phyloP scores from a whole-genome alignment of 2,329 filamentous ascomycete genomes.

The Amesomyces nigricolor region DNA sequence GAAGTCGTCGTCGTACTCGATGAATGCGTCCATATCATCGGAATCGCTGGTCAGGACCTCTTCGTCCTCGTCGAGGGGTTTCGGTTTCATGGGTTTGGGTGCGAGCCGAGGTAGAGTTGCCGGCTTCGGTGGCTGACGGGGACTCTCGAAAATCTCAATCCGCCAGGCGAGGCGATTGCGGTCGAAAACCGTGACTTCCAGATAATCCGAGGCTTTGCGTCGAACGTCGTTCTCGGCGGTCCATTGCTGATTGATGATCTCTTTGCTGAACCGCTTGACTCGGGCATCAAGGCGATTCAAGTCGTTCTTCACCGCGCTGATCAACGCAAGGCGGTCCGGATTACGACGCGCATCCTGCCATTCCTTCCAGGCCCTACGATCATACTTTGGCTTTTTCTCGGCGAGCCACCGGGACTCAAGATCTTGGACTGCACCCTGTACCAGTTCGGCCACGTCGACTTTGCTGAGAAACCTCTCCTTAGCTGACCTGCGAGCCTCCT shows the following conservation, averaged over 20 bases:
- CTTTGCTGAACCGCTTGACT: constrained; percentile 48
- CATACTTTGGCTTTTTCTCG: constrained; percentile 50
- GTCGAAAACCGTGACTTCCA: constrained; percentile 62
- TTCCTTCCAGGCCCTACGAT: constrained; percentile 51
- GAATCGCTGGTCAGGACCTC: constrained; percentile 48
- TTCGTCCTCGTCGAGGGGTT: constrained; percentile 42
- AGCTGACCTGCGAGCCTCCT: constrained; percentile 2
- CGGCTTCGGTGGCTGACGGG: constrained; percentile 36
- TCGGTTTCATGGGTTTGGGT: constrained; percentile 28
- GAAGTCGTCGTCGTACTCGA: constrained; percentile 37
- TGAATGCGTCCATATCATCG: constrained; percentile 46
- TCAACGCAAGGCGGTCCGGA: constrained; percentile 36
- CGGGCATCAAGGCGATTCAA: constrained; percentile 44
- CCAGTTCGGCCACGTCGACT: constrained; percentile 45
- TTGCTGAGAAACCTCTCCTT: constrained; percentile 30
- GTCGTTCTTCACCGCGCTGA: constrained; percentile 39
- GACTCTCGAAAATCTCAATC: constrained; percentile 41
- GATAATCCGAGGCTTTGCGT: constrained; percentile 44
- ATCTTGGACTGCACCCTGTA: constrained; percentile 49
- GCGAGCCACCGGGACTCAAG: constrained; percentile 52
- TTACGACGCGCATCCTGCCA: constrained; percentile 54
- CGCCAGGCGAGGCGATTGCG: constrained; percentile 50
- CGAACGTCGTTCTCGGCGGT: constrained; percentile 46
- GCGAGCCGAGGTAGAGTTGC: constrained; percentile 24
- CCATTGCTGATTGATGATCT: constrained; percentile 52